A percentile compares a stretch with the other conserved stretches of the same genome.
These are phyloP conservation scores for Paraurostyla sp. DNA, from an alignment of 73 alveolate genomes.

Conservation along the genomic window DNA sequence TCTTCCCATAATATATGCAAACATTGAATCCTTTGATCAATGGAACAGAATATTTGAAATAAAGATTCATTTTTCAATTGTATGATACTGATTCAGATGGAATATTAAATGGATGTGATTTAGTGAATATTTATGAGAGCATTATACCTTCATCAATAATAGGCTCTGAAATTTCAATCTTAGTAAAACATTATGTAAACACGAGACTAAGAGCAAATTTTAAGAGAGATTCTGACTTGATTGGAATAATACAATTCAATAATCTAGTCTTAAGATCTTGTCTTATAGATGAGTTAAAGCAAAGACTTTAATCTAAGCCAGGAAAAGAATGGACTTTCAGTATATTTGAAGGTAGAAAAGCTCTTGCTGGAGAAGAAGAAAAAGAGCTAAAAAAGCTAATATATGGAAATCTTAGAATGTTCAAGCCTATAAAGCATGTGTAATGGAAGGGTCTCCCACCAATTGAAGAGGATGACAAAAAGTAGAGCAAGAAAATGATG, in stretches of 20 bases:
- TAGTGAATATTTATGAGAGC: conserved; percentile 12
- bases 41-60: neutral
- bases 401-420: conserved; percentile 32
- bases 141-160: conserved; percentile 37
- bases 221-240: conserved; percentile 32
- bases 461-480: conserved; percentile 41
- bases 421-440: conserved; percentile 46
- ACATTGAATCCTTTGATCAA: conserved; percentile 24
- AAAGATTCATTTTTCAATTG: conserved; percentile 21
- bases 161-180: conserved; percentile 26
- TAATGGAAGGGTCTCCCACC: conserved; percentile 36
- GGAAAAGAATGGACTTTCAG: conserved; percentile 43
- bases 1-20: conserved; percentile 42
- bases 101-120: neutral
- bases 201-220: conserved; percentile 18
- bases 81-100: conserved; percentile 54
- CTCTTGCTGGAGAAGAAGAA: neutral
- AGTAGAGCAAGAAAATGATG: conserved; percentile 47
- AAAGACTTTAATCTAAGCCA: conserved; percentile 35
- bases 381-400: conserved; percentile 7
- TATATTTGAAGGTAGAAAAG: conserved; percentile 38
- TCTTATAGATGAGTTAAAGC: conserved; percentile 40
- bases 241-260: neutral
- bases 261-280: conserved; percentile 23
- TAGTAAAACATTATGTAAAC: conserved; percentile 47